phyloP scores from a whole-genome alignment of 192 early-diverging fungal genomes.

The Podila verticillata region DNA sequence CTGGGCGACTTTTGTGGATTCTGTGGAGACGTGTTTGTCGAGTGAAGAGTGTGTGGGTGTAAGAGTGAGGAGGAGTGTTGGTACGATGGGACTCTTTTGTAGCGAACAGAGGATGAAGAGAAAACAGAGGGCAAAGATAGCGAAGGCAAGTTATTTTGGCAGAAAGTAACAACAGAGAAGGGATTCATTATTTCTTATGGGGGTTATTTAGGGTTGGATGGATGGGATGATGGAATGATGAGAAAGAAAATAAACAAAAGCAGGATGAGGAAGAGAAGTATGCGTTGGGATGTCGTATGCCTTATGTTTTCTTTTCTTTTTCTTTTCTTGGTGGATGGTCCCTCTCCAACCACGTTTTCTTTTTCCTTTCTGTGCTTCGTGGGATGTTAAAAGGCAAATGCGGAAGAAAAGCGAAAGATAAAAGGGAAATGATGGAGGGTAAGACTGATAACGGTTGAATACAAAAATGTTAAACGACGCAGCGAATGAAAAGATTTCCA shows the following conservation, averaged over 20 bases:
- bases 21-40: no score
- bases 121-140: not conserved
- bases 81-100: no score
- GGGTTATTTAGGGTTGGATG: not conserved
- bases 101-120: no score
- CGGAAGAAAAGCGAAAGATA: no score
- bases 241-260: not conserved
- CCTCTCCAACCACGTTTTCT: not conserved
- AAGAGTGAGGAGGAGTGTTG: no score
- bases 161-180: constrained; percentile 15
- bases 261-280: not conserved
- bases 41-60: no score
- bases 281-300: not conserved
- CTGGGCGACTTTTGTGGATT: not conserved
- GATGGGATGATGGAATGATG: no score
- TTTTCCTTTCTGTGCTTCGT: no score
- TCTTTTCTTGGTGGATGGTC: not conserved
- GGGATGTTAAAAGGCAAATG: no score
- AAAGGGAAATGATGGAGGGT: not conserved
- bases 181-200: constrained; percentile 23
- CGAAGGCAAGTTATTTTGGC: constrained; percentile 8
- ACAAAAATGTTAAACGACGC: no score
- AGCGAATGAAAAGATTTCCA: not conserved
- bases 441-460: not conserved
- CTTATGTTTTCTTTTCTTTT: not conserved